These are phyloP conservation scores for Cunninghamia lanceolata DNA, from an alignment of 75 land plant species.

Conservation along the genomic window DNA sequence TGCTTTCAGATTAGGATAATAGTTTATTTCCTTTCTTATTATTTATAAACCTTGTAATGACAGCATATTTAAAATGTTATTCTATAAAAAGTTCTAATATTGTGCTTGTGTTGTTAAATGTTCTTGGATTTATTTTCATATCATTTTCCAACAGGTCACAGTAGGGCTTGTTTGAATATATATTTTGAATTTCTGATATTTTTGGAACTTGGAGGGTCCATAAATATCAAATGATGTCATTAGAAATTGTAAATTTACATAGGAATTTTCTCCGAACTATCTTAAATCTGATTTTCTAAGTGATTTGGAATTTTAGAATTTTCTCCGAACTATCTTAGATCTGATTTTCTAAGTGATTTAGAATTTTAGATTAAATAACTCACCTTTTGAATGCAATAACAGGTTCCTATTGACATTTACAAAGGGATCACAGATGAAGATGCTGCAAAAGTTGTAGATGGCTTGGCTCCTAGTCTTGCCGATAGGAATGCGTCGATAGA, in stretches of 20 bases:
- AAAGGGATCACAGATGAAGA: constrained; percentile 94
- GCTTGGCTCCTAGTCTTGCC: constrained; percentile 69
- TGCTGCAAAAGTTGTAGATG: constrained; percentile 97
- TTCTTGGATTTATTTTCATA: neutral
- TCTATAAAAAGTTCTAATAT: neutral
- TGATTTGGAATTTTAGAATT: neutral
- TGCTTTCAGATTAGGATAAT: neutral
- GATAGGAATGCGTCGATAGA: constrained; percentile 72
- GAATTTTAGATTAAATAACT: neutral
- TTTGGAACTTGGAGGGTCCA: neutral
- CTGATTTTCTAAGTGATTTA: neutral
- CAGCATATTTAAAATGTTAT: neutral
- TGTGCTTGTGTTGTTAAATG: neutral
- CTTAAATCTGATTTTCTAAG: neutral
- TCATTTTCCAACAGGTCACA: neutral
- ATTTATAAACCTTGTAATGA: neutral
- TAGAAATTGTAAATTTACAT: constrained; percentile 4
- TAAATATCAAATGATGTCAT: neutral
- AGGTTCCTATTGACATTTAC: constrained; percentile 94
- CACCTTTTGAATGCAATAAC: neutral
- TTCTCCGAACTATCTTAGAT: neutral
- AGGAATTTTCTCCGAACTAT: neutral
- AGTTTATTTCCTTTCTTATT: neutral
- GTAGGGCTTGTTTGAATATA: neutral
- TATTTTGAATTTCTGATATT: neutral